These are phyloP conservation scores for Alisma plantagoaquatica DNA, from an alignment of 106 monocot species.

Conservation along the genomic window DNA sequence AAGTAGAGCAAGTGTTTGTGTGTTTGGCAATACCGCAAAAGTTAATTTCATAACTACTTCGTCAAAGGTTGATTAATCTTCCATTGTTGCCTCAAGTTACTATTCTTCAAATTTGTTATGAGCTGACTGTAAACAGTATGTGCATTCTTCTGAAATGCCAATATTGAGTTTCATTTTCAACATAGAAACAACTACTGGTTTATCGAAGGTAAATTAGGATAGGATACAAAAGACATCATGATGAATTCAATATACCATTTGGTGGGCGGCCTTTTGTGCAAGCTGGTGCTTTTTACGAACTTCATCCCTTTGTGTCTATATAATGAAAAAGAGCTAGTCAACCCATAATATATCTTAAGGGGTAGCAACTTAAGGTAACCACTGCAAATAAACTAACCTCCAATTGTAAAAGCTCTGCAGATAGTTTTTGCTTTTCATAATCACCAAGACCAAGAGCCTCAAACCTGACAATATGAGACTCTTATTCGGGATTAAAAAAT, in stretches of 20 bases:
- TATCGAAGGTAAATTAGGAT: not conserved
- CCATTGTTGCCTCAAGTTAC: no score
- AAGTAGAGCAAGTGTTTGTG: no score
- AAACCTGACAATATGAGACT: constrained; percentile 30
- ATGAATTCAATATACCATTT: constrained; percentile 30
- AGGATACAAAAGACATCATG: not conserved
- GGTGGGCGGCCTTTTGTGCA: constrained; percentile 47
- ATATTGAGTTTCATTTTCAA: not conserved
- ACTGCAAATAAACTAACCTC: constrained; percentile 59
- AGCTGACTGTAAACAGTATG: no score
- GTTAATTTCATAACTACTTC: no score
- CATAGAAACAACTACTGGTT: not conserved
- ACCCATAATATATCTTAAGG: not conserved
- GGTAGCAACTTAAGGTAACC: no score
- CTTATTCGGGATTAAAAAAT: not conserved
- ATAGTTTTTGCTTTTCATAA: constrained; percentile 29
- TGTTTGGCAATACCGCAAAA: no score
- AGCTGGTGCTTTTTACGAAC: constrained; percentile 62
- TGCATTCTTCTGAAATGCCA: no score
- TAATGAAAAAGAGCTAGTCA: constrained; percentile 5
- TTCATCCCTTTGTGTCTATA: constrained; percentile 53
- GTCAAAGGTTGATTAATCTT: no score
- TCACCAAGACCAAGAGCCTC: constrained; percentile 26
- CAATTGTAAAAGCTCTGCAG: constrained; percentile 29
- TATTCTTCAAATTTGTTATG: no score